Base-by-base conservation (phyloP, 2,329 filamentous ascomycete genomes). In the Chrysosphaeria jannelii region DNA sequence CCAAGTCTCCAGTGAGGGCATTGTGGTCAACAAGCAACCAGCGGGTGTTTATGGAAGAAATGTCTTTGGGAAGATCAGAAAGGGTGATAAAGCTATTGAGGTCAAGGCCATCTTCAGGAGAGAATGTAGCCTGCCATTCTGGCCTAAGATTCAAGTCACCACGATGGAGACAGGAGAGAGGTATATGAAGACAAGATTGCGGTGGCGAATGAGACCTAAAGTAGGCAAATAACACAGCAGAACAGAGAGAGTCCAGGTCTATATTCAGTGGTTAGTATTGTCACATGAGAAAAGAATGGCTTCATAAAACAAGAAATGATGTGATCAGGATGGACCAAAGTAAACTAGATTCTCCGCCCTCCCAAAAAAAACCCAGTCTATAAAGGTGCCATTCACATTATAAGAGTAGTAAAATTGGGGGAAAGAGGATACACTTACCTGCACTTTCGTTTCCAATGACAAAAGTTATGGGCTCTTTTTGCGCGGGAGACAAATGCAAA, bases 11-110 rank as follows among this genome's bases (percentile, higher is more conserved):
- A 5, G 67, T 66, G 22, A 75, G 47, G 1, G 49, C 53, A 37
- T 85, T 85, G 47, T 85, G 75, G 43, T 85, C 74, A 4, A 85
- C 70, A 1, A 85, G 48, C 10, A 75, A 44, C 69, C 69, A 78
- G 23, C 47, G 48, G 2, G 68, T 67, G 22, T 60, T 53, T 13
- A 54, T 48, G 0, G 59, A 48, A 1, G 40, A 34, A 8, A 69
- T 37, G 19, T 37, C 42, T 4, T 34, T 31, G 2, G 50, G 48
- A 0, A 58, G 45, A n/a, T 53, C 49, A 4, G 47, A 49, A 9
- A 59, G 39, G 7, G 53, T 79, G 26, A 78, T 51, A 0, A 85
- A 48, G 30, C 78, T 63, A 5, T 47, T 45, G 3, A 53, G 41
- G 2, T 48, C 39, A 3, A 76, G 48, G 16, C 55, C 56, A 7